These are phyloP conservation scores for Tremella yokohamensis DNA, from an alignment of 768 basidiomycete genomes.

Conservation along the genomic window DNA sequence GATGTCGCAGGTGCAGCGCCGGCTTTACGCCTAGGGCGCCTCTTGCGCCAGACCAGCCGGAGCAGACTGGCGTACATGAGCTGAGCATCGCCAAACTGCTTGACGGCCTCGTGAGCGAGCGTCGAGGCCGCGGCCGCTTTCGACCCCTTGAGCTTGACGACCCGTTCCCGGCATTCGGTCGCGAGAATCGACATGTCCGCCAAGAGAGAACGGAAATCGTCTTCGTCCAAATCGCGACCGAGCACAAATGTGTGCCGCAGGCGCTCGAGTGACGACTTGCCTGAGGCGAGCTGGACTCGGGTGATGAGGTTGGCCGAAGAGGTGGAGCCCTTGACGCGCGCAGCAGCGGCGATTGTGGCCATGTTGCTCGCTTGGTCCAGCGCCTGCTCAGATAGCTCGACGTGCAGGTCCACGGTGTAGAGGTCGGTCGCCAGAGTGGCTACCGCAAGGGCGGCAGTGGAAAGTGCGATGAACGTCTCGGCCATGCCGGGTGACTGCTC, in stretches of 20 bases:
- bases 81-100: constrained; percentile 43
- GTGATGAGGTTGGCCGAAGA: constrained; percentile 44
- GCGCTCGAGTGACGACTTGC: constrained; percentile 36
- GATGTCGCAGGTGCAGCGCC: constrained; percentile 1
- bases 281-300: constrained; percentile 44
- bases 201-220: constrained; percentile 45
- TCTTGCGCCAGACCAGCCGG: constrained; percentile 43
- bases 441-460: constrained; percentile 37
- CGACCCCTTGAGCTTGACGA: constrained; percentile 40
- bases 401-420: constrained; percentile 33
- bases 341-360: constrained; percentile 37
- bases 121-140: constrained; percentile 39
- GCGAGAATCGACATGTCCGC: constrained; percentile 42
- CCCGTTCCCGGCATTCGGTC: constrained; percentile 40
- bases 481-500: constrained; percentile 35
- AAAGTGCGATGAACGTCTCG: constrained; percentile 42
- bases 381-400: constrained; percentile 46
- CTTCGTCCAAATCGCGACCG: constrained; percentile 44
- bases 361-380: constrained; percentile 49
- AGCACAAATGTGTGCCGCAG: constrained; percentile 45
- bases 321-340: constrained; percentile 31
- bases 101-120: constrained; percentile 42
- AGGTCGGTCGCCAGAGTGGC: constrained; percentile 33
- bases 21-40: constrained; percentile 17
- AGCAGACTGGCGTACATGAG: constrained; percentile 43